Percentiles rank a stretch among this genome's conserved stretches.
Evolutionary conservation across 2,329 filamentous ascomycete genomes (phyloP).

Genomic region (Colletotrichum australisinense): DNA sequence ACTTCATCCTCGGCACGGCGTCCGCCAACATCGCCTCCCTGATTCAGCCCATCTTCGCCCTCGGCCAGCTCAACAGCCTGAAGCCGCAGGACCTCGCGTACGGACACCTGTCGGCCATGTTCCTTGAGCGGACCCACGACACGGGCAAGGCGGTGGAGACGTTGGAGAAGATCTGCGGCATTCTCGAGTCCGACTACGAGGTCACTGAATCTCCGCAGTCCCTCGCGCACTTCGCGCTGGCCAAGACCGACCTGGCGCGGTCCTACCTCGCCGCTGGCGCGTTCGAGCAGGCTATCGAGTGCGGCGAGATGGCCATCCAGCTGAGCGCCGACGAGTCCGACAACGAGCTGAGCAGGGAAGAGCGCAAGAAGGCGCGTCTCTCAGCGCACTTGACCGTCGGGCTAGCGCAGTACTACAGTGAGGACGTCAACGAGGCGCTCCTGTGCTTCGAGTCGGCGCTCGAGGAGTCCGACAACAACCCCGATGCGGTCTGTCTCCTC

Average conservation of each 20-base stretch:
- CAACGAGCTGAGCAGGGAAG: constrained; percentile 72
- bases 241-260: constrained; percentile 89
- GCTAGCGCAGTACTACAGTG: constrained; percentile 80
- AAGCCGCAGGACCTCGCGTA: constrained; percentile 77
- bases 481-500: constrained; percentile 87
- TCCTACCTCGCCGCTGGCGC: constrained; percentile 77
- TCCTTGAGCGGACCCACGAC: constrained; percentile 84
- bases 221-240: constrained; percentile 82
- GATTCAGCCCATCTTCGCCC: constrained; percentile 88
- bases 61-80: constrained; percentile 82
- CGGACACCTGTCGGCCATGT: constrained; percentile 82
- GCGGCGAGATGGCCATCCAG: constrained; percentile 83
- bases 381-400: constrained; percentile 90
- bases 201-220: constrained; percentile 80
- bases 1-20: constrained; percentile 75
- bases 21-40: constrained; percentile 69
- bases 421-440: constrained; percentile 76
- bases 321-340: constrained; percentile 79
- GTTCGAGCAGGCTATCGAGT: constrained; percentile 78
- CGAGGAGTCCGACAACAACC: constrained; percentile 78
- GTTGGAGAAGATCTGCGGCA: constrained; percentile 74
- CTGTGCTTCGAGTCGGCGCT: constrained; percentile 84
- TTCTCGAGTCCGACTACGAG: constrained; percentile 86
- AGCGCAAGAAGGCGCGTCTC: constrained; percentile 77
- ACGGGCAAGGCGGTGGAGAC: constrained; percentile 70